Evolutionary conservation across 116 monocot species (phyloP), one percentile per base, ranked within the genome.

Genomic region (Posidonia oceanica): DNA sequence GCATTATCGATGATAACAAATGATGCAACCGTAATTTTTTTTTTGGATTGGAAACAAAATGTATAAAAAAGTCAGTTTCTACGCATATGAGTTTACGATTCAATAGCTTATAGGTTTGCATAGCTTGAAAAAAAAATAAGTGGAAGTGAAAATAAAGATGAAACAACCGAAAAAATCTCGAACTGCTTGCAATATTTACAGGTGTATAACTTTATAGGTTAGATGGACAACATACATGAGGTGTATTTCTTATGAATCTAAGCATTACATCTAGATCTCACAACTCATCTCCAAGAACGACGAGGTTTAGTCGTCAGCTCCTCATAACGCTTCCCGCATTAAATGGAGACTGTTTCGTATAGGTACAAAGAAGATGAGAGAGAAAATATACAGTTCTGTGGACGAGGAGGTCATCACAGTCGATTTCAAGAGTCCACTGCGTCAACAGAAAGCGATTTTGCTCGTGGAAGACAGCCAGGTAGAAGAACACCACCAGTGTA

Each of bases 391-490:
- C 58, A 58, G 21, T 18, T 58, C 44, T 48, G 48, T 48, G 8
- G 48, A n/a, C n/a, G n/a, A 48, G 7, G 40, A 40, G 17, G 39
- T 17, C 4, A 20, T 37, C 6, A 15, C 40, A 64, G 15, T 38
- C 59, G 73, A 59, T 22, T n/a, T 80, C 66, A 71, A 62, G 58
- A 65, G 76, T 84, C 74, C 15, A 85, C 72, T 0, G 83, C 80
- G 74, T 86, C 78, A 17, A 85, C 72, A 13, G 84, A 72, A 61
- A 86, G 80, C 52, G 93, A 93, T 55, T 72, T 84, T 14, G 80
- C 69, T 69, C 79, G 83, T 11, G 67, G 54, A 17, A 86, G 79
- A 59, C 74, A 72, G 20, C 65, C 55, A 20, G 75, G 75, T 55
- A 64, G 57, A 53, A 48, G 66, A 23, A 23, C 7, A 52, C 81